Percentiles rank a stretch among this genome's conserved stretches.
Evolutionary conservation across 495 filamentous ascomycete genomes (phyloP).

Genomic region (Xylaria scruposa): DNA sequence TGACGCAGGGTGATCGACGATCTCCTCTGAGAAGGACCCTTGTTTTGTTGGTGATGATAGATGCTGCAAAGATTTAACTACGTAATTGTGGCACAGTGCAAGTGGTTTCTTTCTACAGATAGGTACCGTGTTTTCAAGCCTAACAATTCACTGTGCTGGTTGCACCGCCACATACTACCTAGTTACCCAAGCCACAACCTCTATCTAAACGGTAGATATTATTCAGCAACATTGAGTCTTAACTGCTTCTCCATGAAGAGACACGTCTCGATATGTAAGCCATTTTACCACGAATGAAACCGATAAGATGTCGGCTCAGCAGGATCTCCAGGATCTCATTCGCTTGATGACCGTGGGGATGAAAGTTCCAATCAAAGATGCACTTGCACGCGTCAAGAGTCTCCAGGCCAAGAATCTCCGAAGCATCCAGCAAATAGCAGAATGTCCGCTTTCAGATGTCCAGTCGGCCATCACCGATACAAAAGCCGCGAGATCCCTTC

Average conservation of each 20-base stretch:
- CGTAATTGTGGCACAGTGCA: conserved; percentile 2
- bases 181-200: conserved; percentile 1
- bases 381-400: conserved; percentile 71
- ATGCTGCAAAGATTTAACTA: background rate
- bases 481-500: conserved; percentile 72
- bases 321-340: conserved; percentile 73
- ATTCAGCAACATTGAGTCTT: background rate
- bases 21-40: conserved; percentile 7
- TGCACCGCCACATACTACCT: conserved; percentile 12
- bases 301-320: conserved; percentile 55
- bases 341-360: conserved; percentile 76
- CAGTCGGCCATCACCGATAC: conserved; percentile 69
- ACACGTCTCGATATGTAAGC: conserved; percentile 5
- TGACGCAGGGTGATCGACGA: conserved; percentile 35
- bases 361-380: conserved; percentile 72
- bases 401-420: conserved; percentile 67
- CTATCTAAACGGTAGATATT: background rate
- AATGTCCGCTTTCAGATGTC: conserved; percentile 59
- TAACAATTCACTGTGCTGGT: background rate
- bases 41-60: background rate
- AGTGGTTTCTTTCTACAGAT: background rate
- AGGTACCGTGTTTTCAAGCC: background rate
- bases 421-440: conserved; percentile 68
- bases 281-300: conserved; percentile 2
- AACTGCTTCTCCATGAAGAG: background rate